Evolutionary conservation across 495 filamentous ascomycete genomes (phyloP), one percentile per base, ranked within the genome.

Genomic region (Penicillium mononematosum): DNA sequence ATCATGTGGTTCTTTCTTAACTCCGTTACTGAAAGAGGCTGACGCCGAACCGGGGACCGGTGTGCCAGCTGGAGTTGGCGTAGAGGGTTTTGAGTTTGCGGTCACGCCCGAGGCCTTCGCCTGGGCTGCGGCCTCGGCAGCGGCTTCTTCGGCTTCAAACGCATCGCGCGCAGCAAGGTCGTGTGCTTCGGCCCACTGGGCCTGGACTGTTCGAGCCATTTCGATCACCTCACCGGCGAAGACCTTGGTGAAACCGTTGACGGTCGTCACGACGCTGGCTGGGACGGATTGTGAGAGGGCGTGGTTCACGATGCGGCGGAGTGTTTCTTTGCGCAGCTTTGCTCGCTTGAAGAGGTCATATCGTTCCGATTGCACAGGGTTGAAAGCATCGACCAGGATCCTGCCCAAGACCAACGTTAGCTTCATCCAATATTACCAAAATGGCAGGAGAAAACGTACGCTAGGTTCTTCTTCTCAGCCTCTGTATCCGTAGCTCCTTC

Each of bases 221-320:
- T 96, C 90, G 50, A 96, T 85, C 50, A 96, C 80, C 50, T 91
- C 85, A 47, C 91, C 91, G 8, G 90, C 82, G 69, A 89, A 96
- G 56, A 91, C 81, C 70, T 96, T 96, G 32, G 88, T 86, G 53
- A 89, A 90, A 3, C 87, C 84, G 48, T 88, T 88, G 63, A 96
- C 86, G 24, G 87, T 89, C 20, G 86, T 86, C 39, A 93, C 85
- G 27, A 96, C 87, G 48, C 82, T 86, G 14, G 83, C 79, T 4
- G 90, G 87, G 4, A 92, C 90, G 19, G 90, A 94, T 70, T 96
- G 92, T 1, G 88, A 91, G 12, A 95, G 85, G 41, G 90, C 91
- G 60, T 92, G 89, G 62, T 96, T 96, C 68, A 90, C 84, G 59
- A 91, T 86, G 76, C 90, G 68, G 17, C 83, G 79, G 10, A 85